These are phyloP conservation scores for Scedosporium aurantiacum DNA, from an alignment of 2,329 filamentous ascomycete genomes.

Conservation along the genomic window DNA sequence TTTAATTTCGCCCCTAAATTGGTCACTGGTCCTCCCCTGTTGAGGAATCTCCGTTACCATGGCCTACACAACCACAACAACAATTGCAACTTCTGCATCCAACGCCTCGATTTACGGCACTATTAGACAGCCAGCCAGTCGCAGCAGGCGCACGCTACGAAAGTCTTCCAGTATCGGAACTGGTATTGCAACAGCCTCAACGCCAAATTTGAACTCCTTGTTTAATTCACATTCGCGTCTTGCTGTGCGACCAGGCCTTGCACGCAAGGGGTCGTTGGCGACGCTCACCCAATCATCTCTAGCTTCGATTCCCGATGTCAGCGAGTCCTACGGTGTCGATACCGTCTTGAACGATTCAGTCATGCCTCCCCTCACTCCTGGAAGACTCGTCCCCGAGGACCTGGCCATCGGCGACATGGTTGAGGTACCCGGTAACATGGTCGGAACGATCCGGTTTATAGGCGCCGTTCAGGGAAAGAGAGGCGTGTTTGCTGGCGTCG, in stretches of 20 bases:
- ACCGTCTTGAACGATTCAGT: constrained; percentile 30
- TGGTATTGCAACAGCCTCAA: constrained; percentile 39
- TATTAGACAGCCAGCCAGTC: constrained; percentile 29
- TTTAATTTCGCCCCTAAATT: background rate
- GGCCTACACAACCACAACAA: constrained; percentile 6
- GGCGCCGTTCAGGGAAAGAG: constrained; percentile 81
- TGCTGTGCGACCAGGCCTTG: constrained; percentile 29
- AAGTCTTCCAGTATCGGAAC: constrained; percentile 24
- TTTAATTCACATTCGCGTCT: constrained; percentile 40
- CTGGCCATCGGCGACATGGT: constrained; percentile 72
- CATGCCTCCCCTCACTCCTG: constrained; percentile 38
- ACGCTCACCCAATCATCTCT: constrained; percentile 54
- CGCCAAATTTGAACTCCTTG: constrained; percentile 45
- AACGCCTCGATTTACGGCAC: constrained; percentile 20
- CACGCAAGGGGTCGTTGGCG: constrained; percentile 61
- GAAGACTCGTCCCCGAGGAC: constrained; percentile 35
- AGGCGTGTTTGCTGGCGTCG: constrained; percentile 84
- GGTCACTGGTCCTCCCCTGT: background rate
- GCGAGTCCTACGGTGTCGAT: constrained; percentile 50
- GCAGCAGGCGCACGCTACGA: constrained; percentile 28
- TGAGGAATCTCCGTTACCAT: constrained; percentile 7
- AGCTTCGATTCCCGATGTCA: constrained; percentile 56
- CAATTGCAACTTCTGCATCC: constrained; percentile 32
- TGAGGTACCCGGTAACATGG: constrained; percentile 88
- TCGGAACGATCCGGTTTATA: constrained; percentile 79